Percentiles rank a stretch among this genome's conserved stretches.
Conservation (phyloP, 768 basidiomycete genomes). For the Dacryopinax primogenitus region DNA sequence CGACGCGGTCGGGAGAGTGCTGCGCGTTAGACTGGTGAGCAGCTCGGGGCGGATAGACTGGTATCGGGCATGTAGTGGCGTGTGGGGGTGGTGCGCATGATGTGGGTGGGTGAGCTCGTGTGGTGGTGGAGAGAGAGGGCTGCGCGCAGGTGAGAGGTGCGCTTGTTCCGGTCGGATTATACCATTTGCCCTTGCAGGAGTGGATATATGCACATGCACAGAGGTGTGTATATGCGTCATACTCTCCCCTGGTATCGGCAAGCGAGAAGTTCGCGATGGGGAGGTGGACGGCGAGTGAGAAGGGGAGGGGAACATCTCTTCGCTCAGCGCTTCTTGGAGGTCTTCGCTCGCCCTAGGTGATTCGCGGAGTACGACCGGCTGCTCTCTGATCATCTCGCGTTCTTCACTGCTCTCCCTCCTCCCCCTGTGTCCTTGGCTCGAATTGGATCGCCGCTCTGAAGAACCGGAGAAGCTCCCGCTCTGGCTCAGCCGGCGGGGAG, state of each 20-base stretch:
- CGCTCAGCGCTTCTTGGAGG: not conserved
- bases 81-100: not conserved
- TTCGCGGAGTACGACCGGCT: not conserved
- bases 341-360: not conserved
- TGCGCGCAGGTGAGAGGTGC: not conserved
- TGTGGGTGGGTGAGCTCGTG: not conserved
- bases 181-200: not conserved
- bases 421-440: too few relatives aligned
- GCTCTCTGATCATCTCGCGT: not conserved
- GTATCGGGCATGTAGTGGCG: not conserved
- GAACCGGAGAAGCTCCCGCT: not conserved
- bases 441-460: too few relatives aligned
- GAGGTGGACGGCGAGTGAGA: not conserved
- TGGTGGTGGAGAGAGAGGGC: slow-evolving; percentile 1
- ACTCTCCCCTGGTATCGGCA: too few relatives aligned
- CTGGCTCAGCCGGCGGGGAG: not conserved
- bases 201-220: not conserved
- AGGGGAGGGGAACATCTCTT: not conserved
- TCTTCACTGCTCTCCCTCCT: too few relatives aligned
- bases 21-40: slow-evolving; percentile 42
- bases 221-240: too few relatives aligned
- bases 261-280: too few relatives aligned
- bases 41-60: slow-evolving; percentile 8
- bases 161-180: not conserved
- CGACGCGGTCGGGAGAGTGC: slow-evolving; percentile 51